A percentile compares a stretch with the other conserved stretches of the same genome.
Conservation (phyloP, 805 yeast genomes). For the Sugiyamaella boreocaroliniensis region DNA sequence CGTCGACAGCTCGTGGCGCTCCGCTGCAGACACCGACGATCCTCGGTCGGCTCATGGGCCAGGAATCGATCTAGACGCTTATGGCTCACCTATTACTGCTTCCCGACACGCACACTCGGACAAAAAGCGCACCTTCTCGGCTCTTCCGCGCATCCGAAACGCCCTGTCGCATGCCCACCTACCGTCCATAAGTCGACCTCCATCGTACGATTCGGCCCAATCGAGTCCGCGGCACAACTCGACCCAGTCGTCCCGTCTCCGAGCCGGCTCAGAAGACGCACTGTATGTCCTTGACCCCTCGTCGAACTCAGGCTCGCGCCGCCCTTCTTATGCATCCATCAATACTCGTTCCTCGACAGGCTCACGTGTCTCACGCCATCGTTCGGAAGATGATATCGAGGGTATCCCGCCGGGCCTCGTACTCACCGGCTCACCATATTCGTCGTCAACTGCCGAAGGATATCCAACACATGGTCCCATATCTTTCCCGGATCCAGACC, state of each 20-base stretch:
- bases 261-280: conserved; percentile 2
- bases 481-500: conserved; percentile 20
- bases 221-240: conserved; percentile 4
- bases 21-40: background rate
- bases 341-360: conserved; percentile 9
- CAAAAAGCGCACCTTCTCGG: conserved; percentile 6
- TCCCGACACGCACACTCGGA: background rate
- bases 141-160: conserved; percentile 14
- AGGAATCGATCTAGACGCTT: background rate
- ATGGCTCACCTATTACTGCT: background rate
- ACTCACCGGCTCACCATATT: background rate
- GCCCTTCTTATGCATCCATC: conserved; percentile 14
- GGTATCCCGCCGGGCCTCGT: background rate
- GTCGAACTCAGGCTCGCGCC: conserved; percentile 8
- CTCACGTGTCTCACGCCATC: background rate
- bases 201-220: conserved; percentile 1
- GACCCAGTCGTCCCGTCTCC: background rate
- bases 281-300: conserved; percentile 1
- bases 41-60: background rate
- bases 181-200: conserved; percentile 5
- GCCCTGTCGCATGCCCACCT: conserved; percentile 19
- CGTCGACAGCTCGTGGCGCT: background rate
- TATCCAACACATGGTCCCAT: background rate
- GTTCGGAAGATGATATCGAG: background rate
- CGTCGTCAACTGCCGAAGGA: background rate